phyloP scores from a whole-genome alignment of 1,284 basidiomycete genomes.

The Tremellales sp. region DNA sequence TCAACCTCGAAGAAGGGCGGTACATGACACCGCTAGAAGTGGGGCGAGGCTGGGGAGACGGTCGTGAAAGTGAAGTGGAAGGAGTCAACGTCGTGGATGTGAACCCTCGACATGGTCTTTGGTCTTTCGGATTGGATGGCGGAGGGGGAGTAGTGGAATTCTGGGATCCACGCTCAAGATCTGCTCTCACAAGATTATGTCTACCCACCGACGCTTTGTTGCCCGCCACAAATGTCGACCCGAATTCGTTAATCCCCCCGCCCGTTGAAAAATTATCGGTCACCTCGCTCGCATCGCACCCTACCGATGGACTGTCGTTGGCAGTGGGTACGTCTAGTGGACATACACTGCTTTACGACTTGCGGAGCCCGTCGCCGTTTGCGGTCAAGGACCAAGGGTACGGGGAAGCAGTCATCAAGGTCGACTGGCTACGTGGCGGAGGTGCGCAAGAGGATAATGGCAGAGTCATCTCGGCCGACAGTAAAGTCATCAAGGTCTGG shows the following conservation, averaged over 20 bases:
- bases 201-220: conserved; percentile 64
- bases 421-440: conserved; percentile 86
- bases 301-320: conserved; percentile 83
- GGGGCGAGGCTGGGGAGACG: conserved; percentile 56
- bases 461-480: conserved; percentile 81
- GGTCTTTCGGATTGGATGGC: conserved; percentile 69
- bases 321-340: conserved; percentile 93
- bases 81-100: conserved; percentile 92
- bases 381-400: conserved; percentile 97
- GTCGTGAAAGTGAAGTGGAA: conserved; percentile 54
- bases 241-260: conserved; percentile 25
- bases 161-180: conserved; percentile 90
- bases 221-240: conserved; percentile 43
- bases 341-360: conserved; percentile 90
- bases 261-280: conserved; percentile 57
- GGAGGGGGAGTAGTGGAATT: conserved; percentile 80
- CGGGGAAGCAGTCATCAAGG: conserved; percentile 79
- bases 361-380: conserved; percentile 77
- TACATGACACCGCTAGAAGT: conserved; percentile 71
- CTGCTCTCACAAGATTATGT: conserved; percentile 57
- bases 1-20: conserved; percentile 93
- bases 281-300: conserved; percentile 73
- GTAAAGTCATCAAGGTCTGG: conserved; percentile 95
- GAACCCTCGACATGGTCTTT: conserved; percentile 87
- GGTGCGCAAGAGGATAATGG: conserved; percentile 72